Percentiles rank a stretch among this genome's conserved stretches.
Conservation (phyloP, 352 stramenopile species). For the Globisporangium perplexum region DNA sequence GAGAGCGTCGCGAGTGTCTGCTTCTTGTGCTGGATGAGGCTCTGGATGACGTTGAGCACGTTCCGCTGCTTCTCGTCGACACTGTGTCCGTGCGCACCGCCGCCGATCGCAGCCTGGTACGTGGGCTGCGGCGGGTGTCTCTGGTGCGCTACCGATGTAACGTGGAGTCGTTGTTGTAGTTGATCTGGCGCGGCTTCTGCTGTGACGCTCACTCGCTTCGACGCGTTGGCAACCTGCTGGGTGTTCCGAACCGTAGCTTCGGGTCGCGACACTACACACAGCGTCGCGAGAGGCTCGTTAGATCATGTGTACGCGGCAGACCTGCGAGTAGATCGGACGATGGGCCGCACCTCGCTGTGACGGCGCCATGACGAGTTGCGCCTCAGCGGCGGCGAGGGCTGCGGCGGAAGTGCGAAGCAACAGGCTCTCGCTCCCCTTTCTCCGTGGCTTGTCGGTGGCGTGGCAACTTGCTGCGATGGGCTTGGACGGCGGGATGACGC, state of each 20-base stretch:
- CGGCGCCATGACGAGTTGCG: background rate
- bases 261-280: background rate
- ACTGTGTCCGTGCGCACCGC: background rate
- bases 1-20: conserved; percentile 53
- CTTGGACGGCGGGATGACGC: conserved; percentile 23
- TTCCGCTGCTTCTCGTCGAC: conserved; percentile 62
- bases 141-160: background rate
- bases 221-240: background rate
- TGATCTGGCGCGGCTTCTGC: background rate
- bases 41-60: conserved; percentile 69
- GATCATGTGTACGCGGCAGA: background rate
- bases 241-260: conserved; percentile 4
- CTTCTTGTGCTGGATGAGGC: conserved; percentile 75
- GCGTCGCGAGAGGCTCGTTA: background rate
- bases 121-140: background rate
- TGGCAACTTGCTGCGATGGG: conserved; percentile 20
- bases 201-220: background rate
- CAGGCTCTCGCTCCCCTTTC: conserved; percentile 2
- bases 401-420: background rate
- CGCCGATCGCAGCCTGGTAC: background rate
- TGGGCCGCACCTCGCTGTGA: background rate
- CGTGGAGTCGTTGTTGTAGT: background rate
- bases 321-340: background rate
- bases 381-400: background rate
- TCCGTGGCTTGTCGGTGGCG: background rate